Evolutionary conservation across 352 stramenopile species (phyloP).

Genomic region (Pythium coloratum): DNA sequence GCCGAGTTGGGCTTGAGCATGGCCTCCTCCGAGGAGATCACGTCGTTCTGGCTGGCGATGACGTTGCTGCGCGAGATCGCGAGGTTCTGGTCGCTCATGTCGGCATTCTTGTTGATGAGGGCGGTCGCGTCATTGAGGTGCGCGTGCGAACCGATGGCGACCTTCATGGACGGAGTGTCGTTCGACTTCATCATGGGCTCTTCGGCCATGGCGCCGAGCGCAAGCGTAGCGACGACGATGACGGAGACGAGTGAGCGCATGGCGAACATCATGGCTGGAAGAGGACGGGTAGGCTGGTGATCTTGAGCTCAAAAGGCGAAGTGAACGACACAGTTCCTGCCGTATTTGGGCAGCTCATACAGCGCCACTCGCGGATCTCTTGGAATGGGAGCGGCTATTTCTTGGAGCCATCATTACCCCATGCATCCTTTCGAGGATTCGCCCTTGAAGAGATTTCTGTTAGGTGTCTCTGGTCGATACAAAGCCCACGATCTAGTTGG

Average conservation of each 20-base stretch:
- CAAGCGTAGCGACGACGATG: conserved; percentile 6
- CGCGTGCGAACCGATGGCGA: not conserved
- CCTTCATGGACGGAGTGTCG: conserved; percentile 1
- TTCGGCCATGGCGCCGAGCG: not conserved
- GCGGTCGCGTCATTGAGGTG: conserved; percentile 11
- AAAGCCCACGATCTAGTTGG: no score
- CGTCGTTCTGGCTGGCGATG: conserved; percentile 10
- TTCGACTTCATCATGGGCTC: not conserved
- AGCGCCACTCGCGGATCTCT: no score
- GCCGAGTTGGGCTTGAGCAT: not conserved
- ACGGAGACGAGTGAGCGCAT: conserved; percentile 12
- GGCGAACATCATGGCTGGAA: not conserved
- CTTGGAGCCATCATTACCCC: no score
- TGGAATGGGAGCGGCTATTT: no score
- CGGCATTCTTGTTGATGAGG: conserved; percentile 22
- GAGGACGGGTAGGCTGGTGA: not conserved
- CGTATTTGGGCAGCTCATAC: no score
- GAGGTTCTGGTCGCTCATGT: conserved; percentile 13
- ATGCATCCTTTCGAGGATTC: no score
- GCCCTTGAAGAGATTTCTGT: no score
- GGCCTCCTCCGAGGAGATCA: not conserved
- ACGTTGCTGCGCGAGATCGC: conserved; percentile 22
- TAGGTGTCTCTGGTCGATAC: no score
- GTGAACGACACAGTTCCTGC: not conserved
- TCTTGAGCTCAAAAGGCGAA: not conserved